These are phyloP conservation scores for Leccinum obscurum DNA, from an alignment of 768 basidiomycete species.

Conservation along the genomic window DNA sequence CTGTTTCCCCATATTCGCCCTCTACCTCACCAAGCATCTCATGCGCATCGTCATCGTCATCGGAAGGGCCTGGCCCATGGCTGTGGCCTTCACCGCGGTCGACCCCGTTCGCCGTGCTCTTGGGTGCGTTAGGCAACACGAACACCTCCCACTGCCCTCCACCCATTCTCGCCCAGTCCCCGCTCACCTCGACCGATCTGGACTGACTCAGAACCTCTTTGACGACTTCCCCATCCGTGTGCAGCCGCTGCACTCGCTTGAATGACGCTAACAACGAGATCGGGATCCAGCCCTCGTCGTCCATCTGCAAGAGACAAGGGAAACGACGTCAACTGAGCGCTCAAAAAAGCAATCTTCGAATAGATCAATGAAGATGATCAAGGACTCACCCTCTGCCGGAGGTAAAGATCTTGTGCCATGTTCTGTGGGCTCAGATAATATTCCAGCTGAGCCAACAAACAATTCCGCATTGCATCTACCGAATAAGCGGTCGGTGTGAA, in stretches of 20 bases:
- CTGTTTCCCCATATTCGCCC: slow-evolving; percentile 22
- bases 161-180: slow-evolving; percentile 67
- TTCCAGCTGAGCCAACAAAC: slow-evolving; percentile 81
- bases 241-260: slow-evolving; percentile 75
- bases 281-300: slow-evolving; percentile 83
- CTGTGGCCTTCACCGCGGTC: neutral
- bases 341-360: neutral
- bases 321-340: neutral
- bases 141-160: slow-evolving; percentile 58
- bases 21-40: slow-evolving; percentile 14
- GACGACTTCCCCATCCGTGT: slow-evolving; percentile 58
- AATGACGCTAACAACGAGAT: slow-evolving; percentile 83
- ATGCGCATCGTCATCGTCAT: slow-evolving; percentile 1
- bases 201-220: slow-evolving; percentile 70
- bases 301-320: slow-evolving; percentile 62
- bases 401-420: slow-evolving; percentile 81
- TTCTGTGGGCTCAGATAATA: slow-evolving; percentile 93
- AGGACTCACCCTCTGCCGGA: slow-evolving; percentile 68
- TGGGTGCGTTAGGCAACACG: slow-evolving; percentile 57
- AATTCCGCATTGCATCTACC: slow-evolving; percentile 64
- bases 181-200: slow-evolving; percentile 65
- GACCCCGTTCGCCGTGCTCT: slow-evolving; percentile 36
- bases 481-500: slow-evolving; percentile 51
- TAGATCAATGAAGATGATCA: neutral
- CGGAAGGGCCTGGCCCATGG: neutral